These are phyloP conservation scores for Elymus sibiricus DNA, from an alignment of 176 grass and related monocot species.

Conservation along the genomic window DNA sequence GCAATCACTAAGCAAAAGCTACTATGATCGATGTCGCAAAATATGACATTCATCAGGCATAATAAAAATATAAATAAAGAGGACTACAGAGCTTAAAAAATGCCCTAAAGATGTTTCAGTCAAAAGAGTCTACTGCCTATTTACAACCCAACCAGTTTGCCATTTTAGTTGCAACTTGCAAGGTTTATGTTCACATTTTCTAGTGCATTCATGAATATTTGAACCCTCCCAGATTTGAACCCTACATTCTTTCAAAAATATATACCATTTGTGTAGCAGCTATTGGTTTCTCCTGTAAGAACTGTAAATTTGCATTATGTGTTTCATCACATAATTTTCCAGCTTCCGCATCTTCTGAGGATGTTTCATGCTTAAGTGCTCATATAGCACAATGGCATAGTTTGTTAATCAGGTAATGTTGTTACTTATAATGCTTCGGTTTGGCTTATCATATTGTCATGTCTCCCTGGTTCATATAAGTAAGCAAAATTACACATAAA, in stretches of 20 bases:
- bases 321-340: not conserved
- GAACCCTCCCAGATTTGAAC: not conserved
- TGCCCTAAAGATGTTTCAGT: not conserved
- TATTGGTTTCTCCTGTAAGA: not conserved
- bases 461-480: constrained; percentile 15
- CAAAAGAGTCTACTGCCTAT: not conserved
- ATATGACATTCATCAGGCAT: not conserved
- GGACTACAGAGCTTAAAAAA: not conserved
- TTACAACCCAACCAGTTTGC: not conserved
- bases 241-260: not conserved
- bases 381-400: not conserved
- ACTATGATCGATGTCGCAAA: not conserved
- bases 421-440: not conserved
- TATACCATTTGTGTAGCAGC: not conserved
- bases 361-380: not conserved
- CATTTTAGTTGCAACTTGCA: not conserved
- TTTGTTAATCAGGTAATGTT: not conserved
- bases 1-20: not conserved
- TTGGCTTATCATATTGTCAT: not conserved
- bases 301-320: not conserved
- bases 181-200: not conserved
- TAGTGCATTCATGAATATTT: not conserved
- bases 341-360: not conserved
- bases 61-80: not conserved
- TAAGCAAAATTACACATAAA: not conserved